Evolutionary conservation across 2,329 filamentous ascomycete species (phyloP), one percentile per base, ranked within the genome.

Genomic region (Tympanopsis confertula): DNA sequence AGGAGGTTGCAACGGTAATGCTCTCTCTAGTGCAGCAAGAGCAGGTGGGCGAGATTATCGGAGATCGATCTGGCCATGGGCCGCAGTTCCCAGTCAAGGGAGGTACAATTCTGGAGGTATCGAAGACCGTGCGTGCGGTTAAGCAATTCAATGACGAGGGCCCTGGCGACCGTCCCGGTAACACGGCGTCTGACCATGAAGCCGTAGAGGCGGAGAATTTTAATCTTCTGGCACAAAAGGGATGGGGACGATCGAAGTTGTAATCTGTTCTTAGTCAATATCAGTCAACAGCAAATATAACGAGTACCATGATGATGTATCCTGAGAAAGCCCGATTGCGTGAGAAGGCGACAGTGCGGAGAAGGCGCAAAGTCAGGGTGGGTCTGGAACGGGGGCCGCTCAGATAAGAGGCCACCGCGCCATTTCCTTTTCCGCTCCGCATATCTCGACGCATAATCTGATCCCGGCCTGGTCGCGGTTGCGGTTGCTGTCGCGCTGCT

Each of bases 1-100:
- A 39, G 15, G 40, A 42, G 40, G 40, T 42, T 3, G 40, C 40
- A 13, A 32, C 24, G 19, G 38, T 22, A n/a, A 42, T 42, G 38
- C 26, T 42, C 19, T 15, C 13, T 17, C 22, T 40, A 5, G 2
- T 42, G 5, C 28, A 40, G 19, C 19, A 30, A 12, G 15, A 12
- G 13, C 19, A 30, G 12, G 30, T 33, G 10, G 15, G 30, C 30
- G 30, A 33, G 15, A 17, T 33, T 18, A 33, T 33, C 17, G 30
- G 30, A 7, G 30, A 33, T 15, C 10, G 17, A 17, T 33, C 30
- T 7, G 30, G 30, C 15, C 30, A 33, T 7, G 30, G 30, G 7
- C 12, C 7, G 7, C 30, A 33, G 17, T 33, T 33, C 30, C 10
- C 7, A 7, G 30, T 33, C 12, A 13, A 33, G 15, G 30, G 30